Evolutionary conservation across 2,329 filamentous ascomycete species (phyloP).

Genomic region (Penicillium capsulatum): DNA sequence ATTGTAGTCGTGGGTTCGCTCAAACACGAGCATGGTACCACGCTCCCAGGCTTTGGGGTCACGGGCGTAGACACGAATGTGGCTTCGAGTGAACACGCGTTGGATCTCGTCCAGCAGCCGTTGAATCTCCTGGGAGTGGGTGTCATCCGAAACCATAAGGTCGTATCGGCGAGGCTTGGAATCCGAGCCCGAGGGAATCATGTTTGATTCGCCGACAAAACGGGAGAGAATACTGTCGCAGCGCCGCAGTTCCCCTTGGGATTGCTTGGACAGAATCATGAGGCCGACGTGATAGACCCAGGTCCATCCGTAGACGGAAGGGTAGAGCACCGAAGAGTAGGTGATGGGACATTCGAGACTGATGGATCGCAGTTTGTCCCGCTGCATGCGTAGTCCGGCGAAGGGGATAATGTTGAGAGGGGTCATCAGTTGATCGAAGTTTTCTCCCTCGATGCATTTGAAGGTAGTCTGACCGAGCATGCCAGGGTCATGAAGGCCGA

Average conservation of each 20-base stretch:
- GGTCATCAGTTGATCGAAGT: no score
- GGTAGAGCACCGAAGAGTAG: slow-evolving; percentile 1
- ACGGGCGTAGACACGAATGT: neutral
- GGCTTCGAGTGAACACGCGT: no score
- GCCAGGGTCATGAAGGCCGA: neutral
- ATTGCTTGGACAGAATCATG: neutral
- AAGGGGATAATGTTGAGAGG: neutral
- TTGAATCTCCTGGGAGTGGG: no score
- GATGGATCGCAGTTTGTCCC: neutral
- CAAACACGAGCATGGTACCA: slow-evolving; percentile 1
- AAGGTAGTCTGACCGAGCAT: neutral
- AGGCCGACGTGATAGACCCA: neutral
- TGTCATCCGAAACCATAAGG: no score
- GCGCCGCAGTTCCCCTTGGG: neutral
- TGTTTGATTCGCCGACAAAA: neutral
- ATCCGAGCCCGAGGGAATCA: neutral
- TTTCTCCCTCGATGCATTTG: no score
- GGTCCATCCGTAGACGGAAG: neutral
- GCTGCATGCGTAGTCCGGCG: neutral
- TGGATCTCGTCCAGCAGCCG: no score
- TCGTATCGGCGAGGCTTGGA: neutral
- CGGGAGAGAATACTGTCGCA: no score
- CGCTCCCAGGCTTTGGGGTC: neutral
- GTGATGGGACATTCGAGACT: neutral
- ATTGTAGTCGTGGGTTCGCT: neutral